Base-by-base conservation (phyloP, 768 basidiomycete species). In the Trametes coccinea region DNA sequence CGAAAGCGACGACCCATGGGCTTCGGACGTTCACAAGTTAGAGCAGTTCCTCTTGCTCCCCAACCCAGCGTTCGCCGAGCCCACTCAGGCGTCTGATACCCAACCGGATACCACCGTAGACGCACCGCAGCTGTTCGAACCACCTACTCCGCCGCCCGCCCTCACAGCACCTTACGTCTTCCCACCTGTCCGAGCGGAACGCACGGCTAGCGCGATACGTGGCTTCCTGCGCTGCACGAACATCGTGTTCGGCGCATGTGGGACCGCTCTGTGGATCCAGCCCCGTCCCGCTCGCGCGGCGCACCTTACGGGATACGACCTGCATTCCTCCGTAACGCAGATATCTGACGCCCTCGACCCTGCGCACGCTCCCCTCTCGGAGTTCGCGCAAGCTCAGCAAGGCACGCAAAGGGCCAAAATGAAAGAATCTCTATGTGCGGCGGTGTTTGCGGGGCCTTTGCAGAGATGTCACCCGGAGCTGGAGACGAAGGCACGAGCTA, bases 241-340 rank as follows among this genome's bases (percentile, higher is more conserved):
- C 61, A 78, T 89, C 59, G 71, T 79, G 16, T 75, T 88, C 33
- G 86, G 87, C 0, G 69, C 73, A 8, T 73, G 79, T 61, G 85
- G 85, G 5, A 86, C 86, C 0, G 86, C 86, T 2, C 74, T 82
- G 7, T 89, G 87, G 86, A 78, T 88, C 27, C 80, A 82, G 58
- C 87, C 88, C 14, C 29, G 78, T 72, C 59, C 80, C 80, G 64
- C 78, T 75, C 61, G 75, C 66, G 1, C 82, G 80, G 31, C 72
- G 79, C 60, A 63, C 80, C 64, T 67, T 61, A 62, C 66, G 70
- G 39, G 64, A 48, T 45, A 66, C 58, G 66, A 69, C 69, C 50
- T 73, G 61, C 66, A 71, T 59, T 22, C 69, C 7, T 69, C 67
- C 34, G 55, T 45, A 1, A 39, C 64, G 17, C 67, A 64, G 52